These are phyloP conservation scores for Phaeotremella skinneri DNA, from an alignment of 768 basidiomycete genomes.

Conservation along the genomic window DNA sequence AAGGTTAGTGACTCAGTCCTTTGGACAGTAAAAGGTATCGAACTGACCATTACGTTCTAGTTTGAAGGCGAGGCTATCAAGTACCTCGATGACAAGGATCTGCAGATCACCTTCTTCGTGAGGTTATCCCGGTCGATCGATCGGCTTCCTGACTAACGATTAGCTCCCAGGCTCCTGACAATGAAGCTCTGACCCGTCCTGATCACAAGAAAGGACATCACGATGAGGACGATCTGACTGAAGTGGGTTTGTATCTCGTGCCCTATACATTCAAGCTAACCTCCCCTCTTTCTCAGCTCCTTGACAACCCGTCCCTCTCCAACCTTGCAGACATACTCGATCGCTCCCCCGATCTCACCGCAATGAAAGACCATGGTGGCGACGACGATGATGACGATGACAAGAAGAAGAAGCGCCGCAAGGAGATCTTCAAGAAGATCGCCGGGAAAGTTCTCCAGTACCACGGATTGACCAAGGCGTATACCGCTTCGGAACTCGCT, in stretches of 20 bases:
- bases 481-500: conserved; percentile 54
- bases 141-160: not conserved
- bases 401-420: conserved; percentile 53
- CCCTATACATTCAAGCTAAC: not conserved
- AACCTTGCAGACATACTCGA: conserved; percentile 32
- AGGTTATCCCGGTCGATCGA: conserved; percentile 14
- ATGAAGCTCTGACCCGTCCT: conserved; percentile 47
- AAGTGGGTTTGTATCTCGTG: conserved; percentile 13
- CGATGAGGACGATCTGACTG: conserved; percentile 25
- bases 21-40: not conserved
- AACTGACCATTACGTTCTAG: conserved; percentile 15
- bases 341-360: conserved; percentile 22
- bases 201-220: conserved; percentile 34
- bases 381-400: conserved; percentile 42
- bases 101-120: conserved; percentile 50
- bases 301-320: conserved; percentile 35
- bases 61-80: conserved; percentile 39
- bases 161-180: conserved; percentile 38
- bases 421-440: conserved; percentile 61
- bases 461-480: conserved; percentile 58
- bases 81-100: conserved; percentile 44
- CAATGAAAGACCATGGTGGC: conserved; percentile 22
- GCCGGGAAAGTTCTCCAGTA: conserved; percentile 61
- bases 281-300: conserved; percentile 16
- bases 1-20: conserved; percentile 30